These are phyloP conservation scores for Emergomyces orientalis DNA, from an alignment of 2,329 filamentous ascomycete species.

Conservation along the genomic window DNA sequence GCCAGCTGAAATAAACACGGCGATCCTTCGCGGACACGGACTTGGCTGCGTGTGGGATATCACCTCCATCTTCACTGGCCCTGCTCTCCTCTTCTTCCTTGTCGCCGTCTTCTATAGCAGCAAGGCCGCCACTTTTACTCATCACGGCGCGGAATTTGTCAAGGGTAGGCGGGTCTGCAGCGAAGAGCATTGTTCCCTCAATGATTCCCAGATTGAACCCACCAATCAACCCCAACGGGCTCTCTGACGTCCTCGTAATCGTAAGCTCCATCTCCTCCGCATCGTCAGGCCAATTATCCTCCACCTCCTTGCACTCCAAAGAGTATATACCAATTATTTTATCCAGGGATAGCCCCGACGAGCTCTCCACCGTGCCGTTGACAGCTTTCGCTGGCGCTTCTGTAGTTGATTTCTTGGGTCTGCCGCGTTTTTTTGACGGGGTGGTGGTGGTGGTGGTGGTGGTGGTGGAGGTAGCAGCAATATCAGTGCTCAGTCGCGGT, in stretches of 20 bases:
- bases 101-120: neutral
- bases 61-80: neutral
- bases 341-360: neutral
- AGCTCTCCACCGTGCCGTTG: neutral
- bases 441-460: neutral
- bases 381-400: neutral
- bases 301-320: constrained; percentile 11
- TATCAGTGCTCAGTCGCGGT: neutral
- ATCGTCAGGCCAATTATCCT: constrained; percentile 13
- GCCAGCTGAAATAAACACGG: constrained; percentile 15
- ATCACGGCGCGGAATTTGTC: constrained; percentile 8
- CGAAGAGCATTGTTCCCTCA: constrained; percentile 17
- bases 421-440: constrained; percentile 9
- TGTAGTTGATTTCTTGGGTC: constrained; percentile 10
- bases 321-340: constrained; percentile 15
- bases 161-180: constrained; percentile 8
- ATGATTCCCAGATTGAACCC: constrained; percentile 15
- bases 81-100: neutral
- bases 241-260: constrained; percentile 9
- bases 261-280: constrained; percentile 14
- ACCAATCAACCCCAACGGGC: constrained; percentile 11
- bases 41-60: neutral
- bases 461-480: neutral
- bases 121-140: neutral
- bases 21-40: neutral